Evolutionary conservation across 2,329 filamentous ascomycete species (phyloP).

Genomic region (Lojkania enalia): DNA sequence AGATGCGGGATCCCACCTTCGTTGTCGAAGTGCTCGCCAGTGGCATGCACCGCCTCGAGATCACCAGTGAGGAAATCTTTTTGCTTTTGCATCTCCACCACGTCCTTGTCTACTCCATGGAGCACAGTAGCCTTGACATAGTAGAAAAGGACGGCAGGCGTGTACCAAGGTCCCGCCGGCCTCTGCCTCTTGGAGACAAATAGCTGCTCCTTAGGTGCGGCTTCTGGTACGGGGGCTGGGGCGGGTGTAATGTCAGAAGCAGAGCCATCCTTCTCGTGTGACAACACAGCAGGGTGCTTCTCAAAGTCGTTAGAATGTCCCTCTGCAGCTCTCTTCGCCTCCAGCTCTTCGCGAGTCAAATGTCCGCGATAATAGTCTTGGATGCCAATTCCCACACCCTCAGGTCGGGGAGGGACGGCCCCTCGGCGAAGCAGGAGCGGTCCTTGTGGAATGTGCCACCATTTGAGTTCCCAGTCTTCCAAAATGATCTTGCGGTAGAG

Average conservation of each 20-base stretch:
- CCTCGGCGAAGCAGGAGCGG: conserved; percentile 55
- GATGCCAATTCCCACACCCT: conserved; percentile 43
- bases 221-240: conserved; percentile 5
- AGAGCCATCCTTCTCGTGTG: conserved; percentile 15
- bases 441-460: conserved; percentile 58
- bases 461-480: conserved; percentile 63
- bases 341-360: conserved; percentile 57
- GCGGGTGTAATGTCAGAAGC: conserved; percentile 26
- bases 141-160: conserved; percentile 50
- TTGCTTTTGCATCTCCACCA: conserved; percentile 48
- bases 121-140: conserved; percentile 52
- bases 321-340: conserved; percentile 29
- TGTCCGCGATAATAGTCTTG: conserved; percentile 62
- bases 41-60: conserved; percentile 59
- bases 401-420: conserved; percentile 47
- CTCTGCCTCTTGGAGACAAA: conserved; percentile 25
- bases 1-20: conserved; percentile 43
- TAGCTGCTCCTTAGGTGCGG: conserved; percentile 12
- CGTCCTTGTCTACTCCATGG: conserved; percentile 56
- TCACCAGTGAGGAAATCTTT: conserved; percentile 56
- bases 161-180: conserved; percentile 50
- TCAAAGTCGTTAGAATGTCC: conserved; percentile 29
- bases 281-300: conserved; percentile 20
- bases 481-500: conserved; percentile 61
- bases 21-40: conserved; percentile 64